These are phyloP conservation scores for Colletotrichum neosansevieriae DNA, from an alignment of 2,329 filamentous ascomycete genomes.

Conservation along the genomic window DNA sequence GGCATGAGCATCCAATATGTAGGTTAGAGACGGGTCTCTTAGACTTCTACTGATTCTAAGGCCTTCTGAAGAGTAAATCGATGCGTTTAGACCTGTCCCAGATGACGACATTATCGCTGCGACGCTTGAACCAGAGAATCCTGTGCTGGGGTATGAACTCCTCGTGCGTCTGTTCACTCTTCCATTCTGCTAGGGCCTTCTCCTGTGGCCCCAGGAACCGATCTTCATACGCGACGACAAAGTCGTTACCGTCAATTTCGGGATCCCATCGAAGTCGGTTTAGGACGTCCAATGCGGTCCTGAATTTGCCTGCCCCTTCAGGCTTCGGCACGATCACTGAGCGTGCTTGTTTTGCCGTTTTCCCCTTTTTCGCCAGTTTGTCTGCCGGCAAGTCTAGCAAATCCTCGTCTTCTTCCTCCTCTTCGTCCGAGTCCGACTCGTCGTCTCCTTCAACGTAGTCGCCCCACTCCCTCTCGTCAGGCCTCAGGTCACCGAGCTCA, in stretches of 20 bases:
- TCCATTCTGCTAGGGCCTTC: constrained; percentile 67
- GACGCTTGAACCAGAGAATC: constrained; percentile 70
- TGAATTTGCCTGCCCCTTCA: constrained; percentile 60
- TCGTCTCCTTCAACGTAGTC: constrained; percentile 61
- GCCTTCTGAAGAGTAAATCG: constrained; percentile 56
- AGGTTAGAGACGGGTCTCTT: no score
- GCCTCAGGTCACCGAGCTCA: constrained; percentile 56
- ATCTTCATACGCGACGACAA: constrained; percentile 72
- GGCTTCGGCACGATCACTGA: constrained; percentile 43
- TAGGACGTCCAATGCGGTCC: constrained; percentile 69
- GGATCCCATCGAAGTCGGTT: constrained; percentile 71
- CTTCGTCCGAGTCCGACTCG: constrained; percentile 52
- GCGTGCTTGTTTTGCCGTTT: constrained; percentile 25
- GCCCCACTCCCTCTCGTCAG: constrained; percentile 64
- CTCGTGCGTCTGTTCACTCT: constrained; percentile 71
- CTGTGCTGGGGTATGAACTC: constrained; percentile 76
- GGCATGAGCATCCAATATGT: no score
- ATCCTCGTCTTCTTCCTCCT: constrained; percentile 42
- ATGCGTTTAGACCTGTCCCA: constrained; percentile 68
- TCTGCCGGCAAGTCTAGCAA: constrained; percentile 6
- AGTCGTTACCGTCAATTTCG: constrained; percentile 63
- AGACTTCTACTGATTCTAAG: background rate
- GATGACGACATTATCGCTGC: constrained; percentile 62
- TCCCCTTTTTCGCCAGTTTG: constrained; percentile 40
- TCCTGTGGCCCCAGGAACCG: constrained; percentile 68